Percentiles rank a stretch among this genome's conserved stretches.
These are phyloP conservation scores for Suhomyces panamericanus DNA, from an alignment of 1,139 yeast genomes.

Conservation along the genomic window DNA sequence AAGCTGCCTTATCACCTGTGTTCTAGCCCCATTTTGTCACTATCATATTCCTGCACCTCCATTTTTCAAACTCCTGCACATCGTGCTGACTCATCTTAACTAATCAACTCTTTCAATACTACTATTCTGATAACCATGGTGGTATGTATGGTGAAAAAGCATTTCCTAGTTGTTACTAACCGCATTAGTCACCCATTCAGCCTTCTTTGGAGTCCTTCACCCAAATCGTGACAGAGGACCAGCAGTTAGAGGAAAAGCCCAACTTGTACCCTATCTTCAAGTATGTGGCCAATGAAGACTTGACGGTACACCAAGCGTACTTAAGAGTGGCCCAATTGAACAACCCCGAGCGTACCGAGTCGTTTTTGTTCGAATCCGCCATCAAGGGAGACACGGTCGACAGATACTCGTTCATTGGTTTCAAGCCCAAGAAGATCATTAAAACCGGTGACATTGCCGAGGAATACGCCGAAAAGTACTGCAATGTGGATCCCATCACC, in stretches of 20 bases:
- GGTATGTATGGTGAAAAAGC: slow-evolving; percentile 9
- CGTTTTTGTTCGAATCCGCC: slow-evolving; percentile 87
- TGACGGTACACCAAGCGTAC: slow-evolving; percentile 90
- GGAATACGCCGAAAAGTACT: slow-evolving; percentile 33
- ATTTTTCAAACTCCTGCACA: neutral
- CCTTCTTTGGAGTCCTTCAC: slow-evolving; percentile 58
- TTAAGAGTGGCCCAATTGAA: slow-evolving; percentile 77
- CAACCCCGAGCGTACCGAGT: slow-evolving; percentile 55
- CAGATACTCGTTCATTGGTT: slow-evolving; percentile 88
- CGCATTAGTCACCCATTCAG: slow-evolving; percentile 45
- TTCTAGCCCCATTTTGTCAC: too few species aligned
- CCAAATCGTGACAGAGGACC: slow-evolving; percentile 44
- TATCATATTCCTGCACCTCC: neutral
- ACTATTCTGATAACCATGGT: slow-evolving; percentile 8
- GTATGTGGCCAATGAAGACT: slow-evolving; percentile 69
- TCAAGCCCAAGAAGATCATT: slow-evolving; percentile 76
- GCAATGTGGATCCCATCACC: slow-evolving; percentile 71
- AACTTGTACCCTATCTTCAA: slow-evolving; percentile 81
- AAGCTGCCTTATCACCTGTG: too few species aligned
- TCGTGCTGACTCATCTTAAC: neutral
- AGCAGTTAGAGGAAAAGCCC: slow-evolving; percentile 31
- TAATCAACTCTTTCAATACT: too few species aligned
- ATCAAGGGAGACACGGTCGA: slow-evolving; percentile 86
- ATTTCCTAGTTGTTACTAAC: slow-evolving; percentile 15
- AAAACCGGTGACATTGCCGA: slow-evolving; percentile 63